These are phyloP conservation scores for Candida qinlingensis DNA, from an alignment of 805 yeast genomes.

Conservation along the genomic window DNA sequence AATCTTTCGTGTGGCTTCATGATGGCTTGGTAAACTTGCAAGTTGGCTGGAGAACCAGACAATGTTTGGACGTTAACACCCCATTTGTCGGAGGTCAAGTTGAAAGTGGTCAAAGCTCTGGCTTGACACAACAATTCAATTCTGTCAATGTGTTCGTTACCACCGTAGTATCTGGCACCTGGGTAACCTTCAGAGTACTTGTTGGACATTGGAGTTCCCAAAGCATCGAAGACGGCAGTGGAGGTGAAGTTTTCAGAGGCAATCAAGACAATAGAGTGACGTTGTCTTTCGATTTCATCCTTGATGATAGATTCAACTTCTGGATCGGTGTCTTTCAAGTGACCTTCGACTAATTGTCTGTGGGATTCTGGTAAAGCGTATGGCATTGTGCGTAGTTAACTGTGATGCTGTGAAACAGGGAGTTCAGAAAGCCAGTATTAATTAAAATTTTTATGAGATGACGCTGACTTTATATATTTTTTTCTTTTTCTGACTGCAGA, in stretches of 20 bases:
- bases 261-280: constrained; percentile 84
- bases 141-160: constrained; percentile 90
- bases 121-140: constrained; percentile 87
- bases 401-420: too few species aligned
- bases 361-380: constrained; percentile 69
- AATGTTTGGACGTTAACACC: constrained; percentile 96
- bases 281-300: constrained; percentile 80
- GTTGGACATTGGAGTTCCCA: constrained; percentile 96
- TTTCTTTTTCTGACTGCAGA: too few species aligned
- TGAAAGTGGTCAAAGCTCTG: constrained; percentile 84
- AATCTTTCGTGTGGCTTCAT: constrained; percentile 86
- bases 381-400: constrained; percentile 26
- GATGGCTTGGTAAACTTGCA: constrained; percentile 86
- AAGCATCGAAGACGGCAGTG: constrained; percentile 85
- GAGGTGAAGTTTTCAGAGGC: constrained; percentile 97
- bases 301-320: constrained; percentile 77
- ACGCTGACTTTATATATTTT: too few species aligned
- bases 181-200: constrained; percentile 99
- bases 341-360: constrained; percentile 58
- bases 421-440: not conserved
- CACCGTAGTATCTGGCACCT: constrained; percentile 97
- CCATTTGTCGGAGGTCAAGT: constrained; percentile 76
- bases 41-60: constrained; percentile 95
- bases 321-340: constrained; percentile 62
- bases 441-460: too few species aligned